Base-by-base conservation (phyloP, 1,139 yeast species). In the Geotrichum histeridarum region DNA sequence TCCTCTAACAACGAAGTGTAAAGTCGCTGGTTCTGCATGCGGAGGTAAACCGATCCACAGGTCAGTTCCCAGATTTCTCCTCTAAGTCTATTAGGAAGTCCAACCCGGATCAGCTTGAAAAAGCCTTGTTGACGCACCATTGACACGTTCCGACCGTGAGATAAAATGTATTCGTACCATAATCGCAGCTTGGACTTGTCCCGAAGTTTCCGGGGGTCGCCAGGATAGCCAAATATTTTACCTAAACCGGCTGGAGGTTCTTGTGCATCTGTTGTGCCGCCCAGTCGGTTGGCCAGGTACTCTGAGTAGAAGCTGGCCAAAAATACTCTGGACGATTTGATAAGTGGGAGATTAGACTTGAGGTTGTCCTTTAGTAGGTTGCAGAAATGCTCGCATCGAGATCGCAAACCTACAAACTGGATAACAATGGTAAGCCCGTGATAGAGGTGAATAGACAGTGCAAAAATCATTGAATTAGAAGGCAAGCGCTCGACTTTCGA, bases 41-140 rank as follows among this genome's bases (percentile, higher is more conserved):
- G 74, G 51, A 80, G 68, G 64, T 83, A 88, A 77, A 89, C 84
- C 0, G 96, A 84, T 5, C 99, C 99, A 54, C 90, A 81, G 53
- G 90, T 81, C 56, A 89, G 73, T 68, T 93, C 99, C 99, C 99
- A 94, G 15, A 93, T 76, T 66, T 94, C 99, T 36, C 99, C 99
- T 61, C 99, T 77, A 54, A 93, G 74, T 56, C 95, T 76, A 66
- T 93, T 93, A 8, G 99, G 98, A 41, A 94, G 76, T 0, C 99
- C 99, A 15, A 90, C 95, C 54, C 97, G 77, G 17, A 93, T 78
- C 53, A 91, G 78, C 64, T 86, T 86, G 68, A 83, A 87, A 67
- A 89, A 93, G 68, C 83, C 81, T 33, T 84, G 89, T 54, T 86
- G 88, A 51, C 82, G 79, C 1, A 88, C 77, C 30, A 91, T 64